phyloP scores from a whole-genome alignment of 139 green algal species.

The Micractinium conductrix region DNA sequence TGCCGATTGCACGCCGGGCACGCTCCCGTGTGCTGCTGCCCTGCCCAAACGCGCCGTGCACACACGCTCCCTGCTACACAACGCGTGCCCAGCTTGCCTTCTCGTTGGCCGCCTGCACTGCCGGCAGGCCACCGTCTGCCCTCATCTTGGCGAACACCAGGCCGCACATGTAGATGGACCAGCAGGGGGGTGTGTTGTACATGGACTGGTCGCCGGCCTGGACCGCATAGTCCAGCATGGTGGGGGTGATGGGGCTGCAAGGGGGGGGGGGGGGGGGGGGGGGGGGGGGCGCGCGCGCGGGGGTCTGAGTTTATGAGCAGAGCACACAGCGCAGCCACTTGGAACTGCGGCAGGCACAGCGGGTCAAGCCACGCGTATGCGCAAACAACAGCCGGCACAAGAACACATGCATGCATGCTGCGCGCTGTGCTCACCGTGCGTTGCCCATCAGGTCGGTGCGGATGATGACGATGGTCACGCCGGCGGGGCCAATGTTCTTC shows the following conservation, averaged over 20 bases:
- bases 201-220: slow-evolving; percentile 90
- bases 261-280: background rate
- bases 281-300: no score
- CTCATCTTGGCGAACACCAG: slow-evolving; percentile 97
- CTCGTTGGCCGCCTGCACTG: slow-evolving; percentile 44
- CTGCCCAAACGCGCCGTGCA: background rate
- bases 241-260: slow-evolving; percentile 70
- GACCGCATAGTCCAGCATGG: slow-evolving; percentile 95
- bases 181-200: slow-evolving; percentile 99
- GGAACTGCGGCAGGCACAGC: no score
- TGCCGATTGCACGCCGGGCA: no score
- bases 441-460: slow-evolving; percentile 95
- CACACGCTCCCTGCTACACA: background rate
- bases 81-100: background rate
- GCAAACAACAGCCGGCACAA: no score
- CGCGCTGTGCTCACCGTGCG: slow-evolving; percentile 37
- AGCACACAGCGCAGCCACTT: no score
- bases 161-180: slow-evolving; percentile 97
- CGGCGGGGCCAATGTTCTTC: slow-evolving; percentile 98
- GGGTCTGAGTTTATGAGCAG: no score
- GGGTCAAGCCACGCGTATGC: no score
- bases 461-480: slow-evolving; percentile 96
- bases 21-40: no score
- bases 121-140: slow-evolving; percentile 49
- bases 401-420: background rate